Conservation (phyloP, 2,329 filamentous ascomycete species). For the Sarocladium kiliense region DNA sequence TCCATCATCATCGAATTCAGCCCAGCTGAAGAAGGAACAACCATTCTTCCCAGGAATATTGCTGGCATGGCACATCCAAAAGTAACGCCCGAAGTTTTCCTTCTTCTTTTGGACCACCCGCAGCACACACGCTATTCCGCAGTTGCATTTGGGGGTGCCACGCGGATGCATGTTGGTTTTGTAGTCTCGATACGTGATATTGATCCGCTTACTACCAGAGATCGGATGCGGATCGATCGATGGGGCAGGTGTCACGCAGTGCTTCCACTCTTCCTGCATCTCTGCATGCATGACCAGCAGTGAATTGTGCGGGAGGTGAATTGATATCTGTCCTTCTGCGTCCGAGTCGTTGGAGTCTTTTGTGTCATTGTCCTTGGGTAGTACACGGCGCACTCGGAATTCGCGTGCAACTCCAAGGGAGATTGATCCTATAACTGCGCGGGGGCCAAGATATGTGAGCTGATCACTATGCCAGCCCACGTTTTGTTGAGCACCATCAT, state of each 20-base stretch:
- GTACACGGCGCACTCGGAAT: slow-evolving; percentile 77
- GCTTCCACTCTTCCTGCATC: slow-evolving; percentile 98
- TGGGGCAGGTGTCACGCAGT: slow-evolving; percentile 69
- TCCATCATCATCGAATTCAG: slow-evolving; percentile 80
- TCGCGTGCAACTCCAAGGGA: slow-evolving; percentile 90
- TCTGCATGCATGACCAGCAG: slow-evolving; percentile 94
- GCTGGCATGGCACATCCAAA: slow-evolving; percentile 87
- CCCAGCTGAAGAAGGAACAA: slow-evolving; percentile 81
- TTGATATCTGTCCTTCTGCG: slow-evolving; percentile 78
- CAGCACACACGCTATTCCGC: slow-evolving; percentile 62
- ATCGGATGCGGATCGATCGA: slow-evolving; percentile 82
- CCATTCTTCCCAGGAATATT: slow-evolving; percentile 63
- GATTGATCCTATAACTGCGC: slow-evolving; percentile 81
- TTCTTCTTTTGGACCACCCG: slow-evolving; percentile 75
- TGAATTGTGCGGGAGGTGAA: slow-evolving; percentile 92
- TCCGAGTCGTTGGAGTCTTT: slow-evolving; percentile 46
- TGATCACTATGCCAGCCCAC: slow-evolving; percentile 94
- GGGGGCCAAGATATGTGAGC: slow-evolving; percentile 85
- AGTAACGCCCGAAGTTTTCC: slow-evolving; percentile 74
- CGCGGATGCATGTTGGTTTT: slow-evolving; percentile 70
- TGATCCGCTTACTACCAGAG: slow-evolving; percentile 75
- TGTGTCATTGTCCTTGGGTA: slow-evolving; percentile 51
- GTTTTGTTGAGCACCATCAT: slow-evolving; percentile 71
- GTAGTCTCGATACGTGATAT: slow-evolving; percentile 91
- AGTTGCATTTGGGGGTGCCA: slow-evolving; percentile 73